Evolutionary conservation across 2,329 filamentous ascomycete genomes (phyloP).

Genomic region (Colletotrichum tropicale): DNA sequence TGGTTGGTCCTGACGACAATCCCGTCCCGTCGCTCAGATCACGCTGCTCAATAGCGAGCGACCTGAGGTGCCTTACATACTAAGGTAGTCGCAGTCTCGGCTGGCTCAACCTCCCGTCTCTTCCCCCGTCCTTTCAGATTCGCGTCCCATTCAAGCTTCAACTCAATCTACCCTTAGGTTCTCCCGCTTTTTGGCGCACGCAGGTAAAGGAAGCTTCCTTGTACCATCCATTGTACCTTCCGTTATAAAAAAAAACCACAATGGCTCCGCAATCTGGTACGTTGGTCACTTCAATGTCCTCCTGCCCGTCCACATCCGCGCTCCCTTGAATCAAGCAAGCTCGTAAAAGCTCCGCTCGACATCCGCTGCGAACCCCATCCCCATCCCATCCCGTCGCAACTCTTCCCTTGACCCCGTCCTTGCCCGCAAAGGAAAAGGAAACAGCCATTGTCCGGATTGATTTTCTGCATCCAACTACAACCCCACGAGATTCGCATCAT

Average conservation of each 20-base stretch:
- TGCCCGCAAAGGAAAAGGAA: background rate
- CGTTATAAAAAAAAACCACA: background rate
- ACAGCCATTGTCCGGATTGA: background rate
- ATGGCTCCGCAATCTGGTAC: slow-evolving; percentile 23
- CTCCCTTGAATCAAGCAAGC: slow-evolving; percentile 4
- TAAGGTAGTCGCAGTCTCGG: background rate
- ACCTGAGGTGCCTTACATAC: background rate
- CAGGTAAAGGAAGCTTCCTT: background rate
- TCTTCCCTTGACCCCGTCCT: background rate
- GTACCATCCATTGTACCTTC: background rate
- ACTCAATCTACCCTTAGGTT: background rate
- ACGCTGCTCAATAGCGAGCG: background rate
- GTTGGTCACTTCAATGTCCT: background rate
- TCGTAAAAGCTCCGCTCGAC: slow-evolving; percentile 20
- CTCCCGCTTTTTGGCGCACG: background rate
- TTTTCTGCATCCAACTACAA: background rate
- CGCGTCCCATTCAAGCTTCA: slow-evolving; percentile 1
- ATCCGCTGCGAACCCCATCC: slow-evolving; percentile 16
- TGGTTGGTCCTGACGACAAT: slow-evolving; percentile 7
- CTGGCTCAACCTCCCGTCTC: slow-evolving; percentile 1
- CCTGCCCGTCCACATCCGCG: background rate
- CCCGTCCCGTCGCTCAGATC: background rate
- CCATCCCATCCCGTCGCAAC: slow-evolving; percentile 1
- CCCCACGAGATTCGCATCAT: background rate
- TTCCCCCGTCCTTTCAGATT: slow-evolving; percentile 1